Evolutionary conservation across 495 filamentous ascomycete species (phyloP).

Genomic region (Penicillium flavigenum): DNA sequence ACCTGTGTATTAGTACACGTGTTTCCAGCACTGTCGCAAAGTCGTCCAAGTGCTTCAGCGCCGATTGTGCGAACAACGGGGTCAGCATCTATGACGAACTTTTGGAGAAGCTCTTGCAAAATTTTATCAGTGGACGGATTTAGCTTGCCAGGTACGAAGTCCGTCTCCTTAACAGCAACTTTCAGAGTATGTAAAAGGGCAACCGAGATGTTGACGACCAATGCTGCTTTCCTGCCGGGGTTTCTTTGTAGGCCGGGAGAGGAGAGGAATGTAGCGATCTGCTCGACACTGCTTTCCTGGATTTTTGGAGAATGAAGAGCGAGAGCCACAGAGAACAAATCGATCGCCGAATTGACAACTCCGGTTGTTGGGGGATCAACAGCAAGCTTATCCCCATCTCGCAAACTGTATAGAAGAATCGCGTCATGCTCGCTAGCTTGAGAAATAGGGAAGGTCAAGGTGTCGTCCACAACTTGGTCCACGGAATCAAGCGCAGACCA

Average conservation of each 20-base stretch:
- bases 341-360: slow-evolving; percentile 89
- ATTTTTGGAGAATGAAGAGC: slow-evolving; percentile 85
- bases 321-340: slow-evolving; percentile 85
- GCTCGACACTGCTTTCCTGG: slow-evolving; percentile 93
- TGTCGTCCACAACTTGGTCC: slow-evolving; percentile 69
- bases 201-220: slow-evolving; percentile 84
- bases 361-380: slow-evolving; percentile 89
- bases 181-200: slow-evolving; percentile 79
- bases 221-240: slow-evolving; percentile 81
- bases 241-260: slow-evolving; percentile 79
- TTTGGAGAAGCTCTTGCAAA: slow-evolving; percentile 77
- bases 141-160: slow-evolving; percentile 70
- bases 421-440: slow-evolving; percentile 88
- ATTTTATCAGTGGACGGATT: slow-evolving; percentile 78
- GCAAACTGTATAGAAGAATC: slow-evolving; percentile 68
- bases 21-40: slow-evolving; percentile 88
- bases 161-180: slow-evolving; percentile 76
- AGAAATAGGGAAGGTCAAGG: slow-evolving; percentile 71
- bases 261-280: slow-evolving; percentile 81
- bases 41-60: slow-evolving; percentile 81
- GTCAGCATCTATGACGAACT: slow-evolving; percentile 77
- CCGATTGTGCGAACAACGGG: slow-evolving; percentile 82
- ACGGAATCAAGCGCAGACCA: slow-evolving; percentile 63
- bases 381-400: slow-evolving; percentile 45
- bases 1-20: slow-evolving; percentile 84